phyloP scores from a whole-genome alignment of 345 rosid genomes.

The Eucalyptus regnans region DNA sequence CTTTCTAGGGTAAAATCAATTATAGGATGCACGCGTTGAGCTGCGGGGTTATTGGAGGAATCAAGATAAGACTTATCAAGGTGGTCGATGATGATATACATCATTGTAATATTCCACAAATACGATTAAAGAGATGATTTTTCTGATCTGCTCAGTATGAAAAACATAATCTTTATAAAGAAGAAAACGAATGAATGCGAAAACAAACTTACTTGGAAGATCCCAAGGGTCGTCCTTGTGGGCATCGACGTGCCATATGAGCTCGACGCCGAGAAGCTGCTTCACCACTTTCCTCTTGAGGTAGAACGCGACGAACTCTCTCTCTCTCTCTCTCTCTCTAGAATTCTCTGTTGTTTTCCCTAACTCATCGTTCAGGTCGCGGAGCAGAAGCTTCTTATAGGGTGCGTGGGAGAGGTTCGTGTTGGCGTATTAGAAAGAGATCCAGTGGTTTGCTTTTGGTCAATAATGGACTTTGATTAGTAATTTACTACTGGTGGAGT shows the following conservation, averaged over 20 bases:
- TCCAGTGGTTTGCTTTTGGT: not conserved
- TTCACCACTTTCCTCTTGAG: too few relatives aligned
- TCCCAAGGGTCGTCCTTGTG: constrained; percentile 4
- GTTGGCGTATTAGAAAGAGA: not conserved
- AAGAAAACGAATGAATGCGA: not conserved
- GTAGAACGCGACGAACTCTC: not conserved
- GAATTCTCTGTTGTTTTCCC: not conserved
- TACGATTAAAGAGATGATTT: not conserved
- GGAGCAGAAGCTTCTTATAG: not conserved
- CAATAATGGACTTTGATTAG: not conserved
- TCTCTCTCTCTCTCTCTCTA: not conserved
- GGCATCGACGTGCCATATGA: too few relatives aligned
- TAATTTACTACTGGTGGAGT: not conserved
- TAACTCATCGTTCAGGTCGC: not conserved
- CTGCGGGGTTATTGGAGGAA: not conserved
- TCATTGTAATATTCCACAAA: not conserved
- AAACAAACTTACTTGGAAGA: constrained; percentile 11
- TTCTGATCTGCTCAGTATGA: not conserved
- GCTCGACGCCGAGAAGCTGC: too few relatives aligned
- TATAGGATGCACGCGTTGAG: not conserved
- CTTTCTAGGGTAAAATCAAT: too few relatives aligned
- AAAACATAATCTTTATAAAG: too few relatives aligned
- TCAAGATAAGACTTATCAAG: not conserved
- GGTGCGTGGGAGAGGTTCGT: not conserved
- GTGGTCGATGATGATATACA: not conserved